Conservation (phyloP, 345 rosid species). For the Carallia pectinifolia region DNA sequence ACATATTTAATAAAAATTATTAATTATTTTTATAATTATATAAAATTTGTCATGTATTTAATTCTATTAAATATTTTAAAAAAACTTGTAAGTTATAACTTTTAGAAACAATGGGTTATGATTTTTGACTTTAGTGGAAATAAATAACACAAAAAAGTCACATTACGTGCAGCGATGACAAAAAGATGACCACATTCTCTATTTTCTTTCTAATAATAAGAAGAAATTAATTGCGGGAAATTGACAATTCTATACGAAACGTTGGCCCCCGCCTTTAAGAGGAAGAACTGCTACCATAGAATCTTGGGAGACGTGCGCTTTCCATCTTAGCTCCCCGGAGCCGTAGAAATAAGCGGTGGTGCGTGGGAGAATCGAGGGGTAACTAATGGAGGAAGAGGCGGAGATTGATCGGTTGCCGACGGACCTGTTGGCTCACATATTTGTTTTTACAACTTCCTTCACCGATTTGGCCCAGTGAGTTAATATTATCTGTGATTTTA, state of each 20-base stretch:
- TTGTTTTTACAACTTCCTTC: conserved; percentile 59
- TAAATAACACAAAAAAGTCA: neutral
- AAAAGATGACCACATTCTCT: conserved; percentile 33
- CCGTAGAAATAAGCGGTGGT: neutral
- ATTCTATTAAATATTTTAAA: too few species aligned
- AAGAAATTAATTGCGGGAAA: neutral
- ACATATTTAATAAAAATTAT: too few species aligned
- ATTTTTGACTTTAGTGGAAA: neutral
- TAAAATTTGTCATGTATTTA: too few species aligned
- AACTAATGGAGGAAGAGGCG: conserved; percentile 46
- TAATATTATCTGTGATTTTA: neutral
- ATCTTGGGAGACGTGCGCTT: too few species aligned
- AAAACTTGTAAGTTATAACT: too few species aligned
- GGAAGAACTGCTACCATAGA: neutral
- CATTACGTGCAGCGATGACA: conserved; percentile 21
- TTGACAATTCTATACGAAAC: neutral
- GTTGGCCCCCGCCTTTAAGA: neutral
- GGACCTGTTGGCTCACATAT: conserved; percentile 72
- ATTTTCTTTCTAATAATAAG: neutral
- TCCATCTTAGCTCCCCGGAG: neutral
- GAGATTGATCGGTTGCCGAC: conserved; percentile 75
- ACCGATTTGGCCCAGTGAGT: conserved; percentile 82
- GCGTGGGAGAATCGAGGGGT: neutral
- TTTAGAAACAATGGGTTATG: too few species aligned
- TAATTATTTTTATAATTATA: too few species aligned